These are phyloP conservation scores for Colletotrichum liaoningense DNA, from an alignment of 2,329 filamentous ascomycete genomes.

Conservation along the genomic window DNA sequence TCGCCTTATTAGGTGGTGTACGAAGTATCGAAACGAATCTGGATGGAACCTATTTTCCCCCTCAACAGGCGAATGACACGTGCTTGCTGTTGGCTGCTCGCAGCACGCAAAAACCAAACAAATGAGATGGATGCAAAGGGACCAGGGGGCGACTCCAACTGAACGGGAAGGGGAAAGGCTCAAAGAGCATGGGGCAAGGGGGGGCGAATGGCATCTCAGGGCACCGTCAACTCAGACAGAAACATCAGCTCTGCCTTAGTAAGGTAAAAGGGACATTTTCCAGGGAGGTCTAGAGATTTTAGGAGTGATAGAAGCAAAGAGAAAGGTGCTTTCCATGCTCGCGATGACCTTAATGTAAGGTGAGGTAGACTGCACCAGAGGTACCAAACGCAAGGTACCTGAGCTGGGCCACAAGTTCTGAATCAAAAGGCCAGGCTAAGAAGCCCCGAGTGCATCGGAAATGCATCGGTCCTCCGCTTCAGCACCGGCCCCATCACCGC, in stretches of 20 bases:
- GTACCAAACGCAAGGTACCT: neutral
- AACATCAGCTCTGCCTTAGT: neutral
- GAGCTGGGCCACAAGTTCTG: neutral
- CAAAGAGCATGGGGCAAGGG: neutral
- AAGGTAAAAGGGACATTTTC: neutral
- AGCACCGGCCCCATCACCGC: neutral
- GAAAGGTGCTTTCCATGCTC: neutral
- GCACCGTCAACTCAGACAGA: neutral
- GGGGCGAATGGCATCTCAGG: constrained; percentile 1
- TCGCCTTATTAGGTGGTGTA: neutral
- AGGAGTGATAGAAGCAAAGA: neutral
- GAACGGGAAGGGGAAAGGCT: neutral
- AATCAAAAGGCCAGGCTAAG: neutral
- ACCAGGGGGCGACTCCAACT: neutral
- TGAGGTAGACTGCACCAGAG: too few species aligned
- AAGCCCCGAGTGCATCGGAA: constrained; percentile 12
- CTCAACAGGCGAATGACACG: constrained; percentile 6
- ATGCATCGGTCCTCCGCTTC: constrained; percentile 13
- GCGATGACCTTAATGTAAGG: too few species aligned
- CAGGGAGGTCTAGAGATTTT: neutral
- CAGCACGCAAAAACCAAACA: constrained; percentile 19
- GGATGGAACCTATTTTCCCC: neutral
- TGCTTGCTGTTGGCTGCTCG: constrained; percentile 6
- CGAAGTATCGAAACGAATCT: neutral
- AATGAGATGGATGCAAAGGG: neutral